Conservation (phyloP, 2,329 filamentous ascomycete genomes). For the Karstenula rhodostoma region DNA sequence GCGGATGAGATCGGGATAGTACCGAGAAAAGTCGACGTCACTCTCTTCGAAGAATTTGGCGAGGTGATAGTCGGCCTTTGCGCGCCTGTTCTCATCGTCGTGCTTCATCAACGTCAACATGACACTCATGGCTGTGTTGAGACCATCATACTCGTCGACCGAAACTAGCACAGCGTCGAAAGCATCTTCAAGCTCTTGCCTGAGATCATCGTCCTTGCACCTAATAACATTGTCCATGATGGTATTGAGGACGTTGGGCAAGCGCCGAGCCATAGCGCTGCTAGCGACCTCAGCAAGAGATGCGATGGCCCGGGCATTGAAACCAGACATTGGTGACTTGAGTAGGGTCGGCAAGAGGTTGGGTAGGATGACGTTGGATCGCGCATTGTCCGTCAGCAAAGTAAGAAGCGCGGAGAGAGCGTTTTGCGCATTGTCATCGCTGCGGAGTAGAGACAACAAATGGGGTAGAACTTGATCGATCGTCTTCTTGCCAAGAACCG, state of each 20-base stretch:
- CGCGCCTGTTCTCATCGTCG: constrained; percentile 86
- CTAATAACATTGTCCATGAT: constrained; percentile 92
- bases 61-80: constrained; percentile 79
- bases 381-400: constrained; percentile 88
- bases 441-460: constrained; percentile 86
- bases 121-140: constrained; percentile 95
- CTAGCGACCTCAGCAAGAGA: constrained; percentile 93
- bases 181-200: constrained; percentile 75
- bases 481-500: constrained; percentile 90
- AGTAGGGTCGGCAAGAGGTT: constrained; percentile 95
- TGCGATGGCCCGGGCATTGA: constrained; percentile 93
- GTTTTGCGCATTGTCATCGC: constrained; percentile 87
- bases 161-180: constrained; percentile 91
- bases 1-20: constrained; percentile 94
- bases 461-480: constrained; percentile 95
- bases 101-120: constrained; percentile 89
- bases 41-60: constrained; percentile 84
- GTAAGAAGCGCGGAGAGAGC: constrained; percentile 92
- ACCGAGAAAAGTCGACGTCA: constrained; percentile 89
- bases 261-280: constrained; percentile 85
- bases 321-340: constrained; percentile 86
- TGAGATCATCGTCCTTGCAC: constrained; percentile 77
- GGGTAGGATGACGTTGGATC: constrained; percentile 95
- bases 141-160: constrained; percentile 93
- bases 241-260: constrained; percentile 90